Evolutionary conservation across 805 yeast genomes (phyloP).

Genomic region (Wickerhamiella vanderwaltii): DNA sequence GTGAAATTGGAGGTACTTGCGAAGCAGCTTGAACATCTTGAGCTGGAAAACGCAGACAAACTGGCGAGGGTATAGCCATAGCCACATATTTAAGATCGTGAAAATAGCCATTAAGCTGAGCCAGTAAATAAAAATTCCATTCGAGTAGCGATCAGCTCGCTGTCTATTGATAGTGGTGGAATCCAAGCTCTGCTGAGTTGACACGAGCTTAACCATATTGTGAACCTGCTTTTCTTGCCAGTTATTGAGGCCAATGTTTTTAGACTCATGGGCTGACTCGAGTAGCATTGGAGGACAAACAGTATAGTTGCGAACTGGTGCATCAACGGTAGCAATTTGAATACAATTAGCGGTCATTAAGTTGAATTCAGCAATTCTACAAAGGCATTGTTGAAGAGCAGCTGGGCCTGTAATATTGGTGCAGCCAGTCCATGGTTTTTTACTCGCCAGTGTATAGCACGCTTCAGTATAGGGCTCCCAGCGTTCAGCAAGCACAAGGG

Average conservation of each 20-base stretch:
- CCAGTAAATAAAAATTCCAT: constrained; percentile 6
- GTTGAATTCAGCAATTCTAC: not conserved
- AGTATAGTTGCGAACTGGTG: not conserved
- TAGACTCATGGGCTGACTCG: not conserved
- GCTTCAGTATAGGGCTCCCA: constrained; percentile 5
- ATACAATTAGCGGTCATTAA: constrained; percentile 1
- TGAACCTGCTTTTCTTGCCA: not conserved
- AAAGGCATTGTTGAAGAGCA: constrained; percentile 2
- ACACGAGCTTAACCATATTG: not conserved
- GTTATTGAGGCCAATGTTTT: not conserved
- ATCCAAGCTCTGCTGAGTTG: constrained; percentile 4
- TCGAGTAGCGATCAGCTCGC: constrained; percentile 7
- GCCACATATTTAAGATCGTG: constrained; percentile 3
- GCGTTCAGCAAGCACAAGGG: not conserved
- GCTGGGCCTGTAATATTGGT: not conserved
- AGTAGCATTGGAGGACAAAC: constrained; percentile 1
- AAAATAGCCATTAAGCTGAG: not conserved
- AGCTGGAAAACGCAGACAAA: not conserved
- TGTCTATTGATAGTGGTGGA: constrained; percentile 1
- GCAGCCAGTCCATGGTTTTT: not conserved
- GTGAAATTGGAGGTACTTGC: constrained; percentile 2
- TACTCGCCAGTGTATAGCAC: constrained; percentile 1
- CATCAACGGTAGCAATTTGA: not conserved
- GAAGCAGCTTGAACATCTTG: not conserved
- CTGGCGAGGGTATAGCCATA: not conserved